Conservation (phyloP, 2,329 filamentous ascomycete genomes). For the Pseudopyricularia javanii region DNA sequence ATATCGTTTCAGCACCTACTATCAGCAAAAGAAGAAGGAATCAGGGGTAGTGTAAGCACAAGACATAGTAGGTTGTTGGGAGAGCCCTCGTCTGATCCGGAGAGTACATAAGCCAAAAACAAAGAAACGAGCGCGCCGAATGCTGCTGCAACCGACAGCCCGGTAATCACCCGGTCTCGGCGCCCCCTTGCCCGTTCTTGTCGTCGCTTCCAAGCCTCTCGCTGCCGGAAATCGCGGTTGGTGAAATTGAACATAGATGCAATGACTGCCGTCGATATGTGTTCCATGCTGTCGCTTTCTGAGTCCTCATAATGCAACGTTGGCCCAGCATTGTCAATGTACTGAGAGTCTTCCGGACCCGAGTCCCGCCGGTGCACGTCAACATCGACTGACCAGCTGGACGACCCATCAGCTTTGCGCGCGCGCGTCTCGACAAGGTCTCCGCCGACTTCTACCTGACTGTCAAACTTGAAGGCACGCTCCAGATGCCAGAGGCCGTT, state of each 20-base stretch:
- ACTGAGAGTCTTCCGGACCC: neutral
- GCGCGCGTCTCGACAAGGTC: neutral
- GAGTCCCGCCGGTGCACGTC: neutral
- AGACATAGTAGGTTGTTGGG: no score
- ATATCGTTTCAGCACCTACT: conserved; percentile 43
- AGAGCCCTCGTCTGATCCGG: neutral
- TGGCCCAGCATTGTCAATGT: neutral
- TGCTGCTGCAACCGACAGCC: neutral
- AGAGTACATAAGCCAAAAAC: neutral
- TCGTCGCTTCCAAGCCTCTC: conserved; percentile 2
- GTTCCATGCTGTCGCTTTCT: conserved; percentile 3
- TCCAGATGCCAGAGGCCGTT: neutral
- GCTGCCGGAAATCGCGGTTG: conserved; percentile 3
- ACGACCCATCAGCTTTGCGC: neutral
- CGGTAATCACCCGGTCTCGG: neutral
- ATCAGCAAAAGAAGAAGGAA: conserved; percentile 19
- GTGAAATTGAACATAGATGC: conserved; percentile 3
- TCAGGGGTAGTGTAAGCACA: neutral
- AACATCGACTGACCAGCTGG: neutral
- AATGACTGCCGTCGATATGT: neutral
- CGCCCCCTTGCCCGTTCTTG: neutral
- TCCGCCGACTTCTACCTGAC: neutral
- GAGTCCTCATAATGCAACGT: neutral
- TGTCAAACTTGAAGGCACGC: neutral
- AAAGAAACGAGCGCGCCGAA: neutral